A percentile compares a stretch with the other conserved stretches of the same genome.
phyloP scores from a whole-genome alignment of 2,329 filamentous ascomycete genomes.

The Colletotrichum sp. region DNA sequence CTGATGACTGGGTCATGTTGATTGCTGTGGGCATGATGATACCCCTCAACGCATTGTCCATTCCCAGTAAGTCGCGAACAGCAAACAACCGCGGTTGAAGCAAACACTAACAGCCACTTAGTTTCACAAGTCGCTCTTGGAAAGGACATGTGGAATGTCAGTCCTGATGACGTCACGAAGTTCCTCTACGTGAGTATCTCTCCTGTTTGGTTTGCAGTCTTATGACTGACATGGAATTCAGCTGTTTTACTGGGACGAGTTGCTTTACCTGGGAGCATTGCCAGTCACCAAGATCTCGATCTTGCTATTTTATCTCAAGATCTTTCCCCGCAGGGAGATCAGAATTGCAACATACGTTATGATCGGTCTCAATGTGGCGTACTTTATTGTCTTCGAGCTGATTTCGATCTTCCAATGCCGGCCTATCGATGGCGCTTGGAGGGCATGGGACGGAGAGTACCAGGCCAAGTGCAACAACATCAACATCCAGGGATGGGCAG shows the following conservation, averaged over 20 bases:
- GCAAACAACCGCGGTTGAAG: neutral
- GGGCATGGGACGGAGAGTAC: constrained; percentile 29
- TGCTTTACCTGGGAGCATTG: constrained; percentile 35
- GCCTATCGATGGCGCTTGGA: constrained; percentile 13
- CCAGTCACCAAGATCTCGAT: constrained; percentile 35
- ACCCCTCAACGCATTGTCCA: constrained; percentile 3
- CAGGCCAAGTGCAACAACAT: constrained; percentile 34
- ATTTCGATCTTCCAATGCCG: constrained; percentile 28
- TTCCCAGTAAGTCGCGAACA: neutral
- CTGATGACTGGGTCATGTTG: constrained; percentile 46
- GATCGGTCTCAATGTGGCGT: constrained; percentile 27
- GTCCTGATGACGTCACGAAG: constrained; percentile 26
- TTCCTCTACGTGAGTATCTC: constrained; percentile 31
- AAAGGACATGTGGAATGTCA: constrained; percentile 42
- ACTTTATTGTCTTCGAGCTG: constrained; percentile 30
- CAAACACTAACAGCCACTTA: constrained; percentile 24
- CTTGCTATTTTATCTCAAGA: constrained; percentile 35
- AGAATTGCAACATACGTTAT: constrained; percentile 27
- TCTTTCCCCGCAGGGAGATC: constrained; percentile 33
- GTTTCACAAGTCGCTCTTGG: constrained; percentile 35
- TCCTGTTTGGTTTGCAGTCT: neutral
- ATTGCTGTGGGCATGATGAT: constrained; percentile 26
- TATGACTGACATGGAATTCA: neutral
- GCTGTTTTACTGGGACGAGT: constrained; percentile 32
- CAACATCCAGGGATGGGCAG: constrained; percentile 32